Base-by-base conservation (phyloP, 345 rosid species). In the Carallia brachiata region DNA sequence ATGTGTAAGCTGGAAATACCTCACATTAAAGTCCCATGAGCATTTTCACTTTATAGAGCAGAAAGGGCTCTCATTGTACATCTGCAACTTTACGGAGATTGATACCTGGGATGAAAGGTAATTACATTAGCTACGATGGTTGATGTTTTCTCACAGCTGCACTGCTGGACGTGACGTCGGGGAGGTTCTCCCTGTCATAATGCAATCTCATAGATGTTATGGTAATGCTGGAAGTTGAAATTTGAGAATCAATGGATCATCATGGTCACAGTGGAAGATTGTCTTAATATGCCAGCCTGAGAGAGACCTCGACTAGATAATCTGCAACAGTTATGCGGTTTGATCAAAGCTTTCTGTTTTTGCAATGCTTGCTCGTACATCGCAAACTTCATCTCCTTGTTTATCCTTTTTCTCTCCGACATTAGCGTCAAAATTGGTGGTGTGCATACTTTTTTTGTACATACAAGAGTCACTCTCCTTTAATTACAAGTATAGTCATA, bases 1-100 rank as follows among this genome's bases (percentile, higher is more conserved):
- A 64, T 70, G 31, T 87, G 84, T 76, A 81, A 81, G 72, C 53
- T 34, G 59, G 74, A 81, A 73, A 73, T 84, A 74, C 78, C 78
- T 64, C 77, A 73, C 48, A 37, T 47, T 16, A 44, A 4, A 34
- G 61, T 34, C 16, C 70, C 10, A 9, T 66, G 61, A 68, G 54
- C 59, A 44, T 13, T 10, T 4, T 12, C 52, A 18, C 12, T n/a
- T 47, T 6, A 60, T 59, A 69, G 39, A 52, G 61, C 53, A n/a
- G 32, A 69, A 61, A 60, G 36, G 13, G 12, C 56, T 30, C 34
- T 56, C 57, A 18, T 62, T 19, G 50, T 32, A 9, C 8, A 17
- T 47, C 58, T 62, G 44, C 63, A 59, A 65, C 44, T 50, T 40
- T 68, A 48, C 23, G 32, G 66, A 27, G 31, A 52, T 27, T 52